Evolutionary conservation across 208 protist species (phyloP).

Genomic region (Endotrypanum monterogeii): DNA sequence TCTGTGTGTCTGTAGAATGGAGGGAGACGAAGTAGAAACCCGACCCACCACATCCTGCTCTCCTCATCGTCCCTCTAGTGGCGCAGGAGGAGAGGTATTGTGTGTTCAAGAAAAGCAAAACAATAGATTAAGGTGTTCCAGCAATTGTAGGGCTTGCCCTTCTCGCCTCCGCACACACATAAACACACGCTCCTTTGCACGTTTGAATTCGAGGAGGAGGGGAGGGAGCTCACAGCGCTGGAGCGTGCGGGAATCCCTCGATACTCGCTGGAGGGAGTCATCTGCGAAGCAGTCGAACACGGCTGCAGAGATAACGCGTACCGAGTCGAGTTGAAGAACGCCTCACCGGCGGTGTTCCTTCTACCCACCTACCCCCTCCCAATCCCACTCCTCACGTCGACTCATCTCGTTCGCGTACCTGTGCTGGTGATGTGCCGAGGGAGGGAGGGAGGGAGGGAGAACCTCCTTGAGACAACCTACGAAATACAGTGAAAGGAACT

Average conservation of each 20-base stretch:
- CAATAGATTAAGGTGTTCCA: background rate
- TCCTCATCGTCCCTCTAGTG: background rate
- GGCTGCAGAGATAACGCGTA: background rate
- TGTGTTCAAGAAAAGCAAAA: background rate
- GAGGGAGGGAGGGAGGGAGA: background rate
- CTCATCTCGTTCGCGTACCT: too few species aligned
- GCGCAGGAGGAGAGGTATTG: background rate
- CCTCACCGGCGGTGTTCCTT: background rate
- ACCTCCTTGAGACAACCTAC: background rate
- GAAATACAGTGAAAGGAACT: background rate
- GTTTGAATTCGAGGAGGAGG: too few species aligned
- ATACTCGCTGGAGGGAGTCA: background rate
- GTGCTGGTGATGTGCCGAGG: background rate
- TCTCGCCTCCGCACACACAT: background rate
- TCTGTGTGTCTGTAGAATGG: too few species aligned
- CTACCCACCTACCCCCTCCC: too few species aligned
- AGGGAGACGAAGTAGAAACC: too few species aligned
- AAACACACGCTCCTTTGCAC: too few species aligned
- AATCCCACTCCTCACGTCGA: too few species aligned
- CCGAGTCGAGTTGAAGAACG: background rate
- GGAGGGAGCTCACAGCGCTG: background rate
- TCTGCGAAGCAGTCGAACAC: background rate
- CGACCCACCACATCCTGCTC: background rate
- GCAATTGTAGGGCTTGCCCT: too few species aligned
- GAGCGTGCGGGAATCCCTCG: background rate